Percentiles rank a stretch among this genome's conserved stretches.
These are phyloP conservation scores for Phytopythium litorale DNA, from an alignment of 352 stramenopile genomes.

Conservation along the genomic window DNA sequence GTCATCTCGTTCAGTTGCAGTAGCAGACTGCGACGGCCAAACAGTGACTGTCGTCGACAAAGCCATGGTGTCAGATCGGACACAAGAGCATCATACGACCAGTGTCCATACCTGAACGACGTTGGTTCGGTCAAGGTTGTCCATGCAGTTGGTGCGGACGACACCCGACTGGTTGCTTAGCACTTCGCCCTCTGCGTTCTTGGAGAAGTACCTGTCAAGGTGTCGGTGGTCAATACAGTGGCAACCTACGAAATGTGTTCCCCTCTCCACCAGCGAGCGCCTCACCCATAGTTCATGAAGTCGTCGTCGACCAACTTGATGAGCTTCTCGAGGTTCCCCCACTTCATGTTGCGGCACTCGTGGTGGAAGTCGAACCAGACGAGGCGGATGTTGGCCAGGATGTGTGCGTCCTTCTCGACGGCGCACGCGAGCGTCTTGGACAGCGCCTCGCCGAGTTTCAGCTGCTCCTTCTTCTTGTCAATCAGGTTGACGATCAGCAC, in stretches of 20 bases:
- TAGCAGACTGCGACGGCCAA: slow-evolving; percentile 86
- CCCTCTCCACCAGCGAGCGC: neutral
- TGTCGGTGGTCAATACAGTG: neutral
- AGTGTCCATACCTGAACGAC: slow-evolving; percentile 45
- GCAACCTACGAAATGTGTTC: neutral
- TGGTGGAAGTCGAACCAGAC: slow-evolving; percentile 98
- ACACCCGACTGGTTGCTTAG: slow-evolving; percentile 86
- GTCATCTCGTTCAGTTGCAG: slow-evolving; percentile 74
- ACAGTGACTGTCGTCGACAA: slow-evolving; percentile 84
- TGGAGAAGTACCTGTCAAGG: slow-evolving; percentile 50
- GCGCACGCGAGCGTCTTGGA: slow-evolving; percentile 64
- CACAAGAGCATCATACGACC: neutral
- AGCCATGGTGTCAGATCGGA: neutral
- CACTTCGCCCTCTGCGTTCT: slow-evolving; percentile 37
- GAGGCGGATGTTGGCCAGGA: slow-evolving; percentile 52
- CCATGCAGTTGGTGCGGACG: slow-evolving; percentile 98
- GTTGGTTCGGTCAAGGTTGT: slow-evolving; percentile 95
- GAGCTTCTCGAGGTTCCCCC: slow-evolving; percentile 89
- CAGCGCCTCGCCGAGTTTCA: slow-evolving; percentile 88
- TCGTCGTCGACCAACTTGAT: slow-evolving; percentile 85
- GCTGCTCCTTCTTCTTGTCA: slow-evolving; percentile 94
- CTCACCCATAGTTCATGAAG: slow-evolving; percentile 66
- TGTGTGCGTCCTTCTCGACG: slow-evolving; percentile 52
- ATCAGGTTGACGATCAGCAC: slow-evolving; percentile 94
- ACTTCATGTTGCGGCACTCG: slow-evolving; percentile 94